phyloP scores from a whole-genome alignment of 805 yeast species.

The Yarrowia porcina region DNA sequence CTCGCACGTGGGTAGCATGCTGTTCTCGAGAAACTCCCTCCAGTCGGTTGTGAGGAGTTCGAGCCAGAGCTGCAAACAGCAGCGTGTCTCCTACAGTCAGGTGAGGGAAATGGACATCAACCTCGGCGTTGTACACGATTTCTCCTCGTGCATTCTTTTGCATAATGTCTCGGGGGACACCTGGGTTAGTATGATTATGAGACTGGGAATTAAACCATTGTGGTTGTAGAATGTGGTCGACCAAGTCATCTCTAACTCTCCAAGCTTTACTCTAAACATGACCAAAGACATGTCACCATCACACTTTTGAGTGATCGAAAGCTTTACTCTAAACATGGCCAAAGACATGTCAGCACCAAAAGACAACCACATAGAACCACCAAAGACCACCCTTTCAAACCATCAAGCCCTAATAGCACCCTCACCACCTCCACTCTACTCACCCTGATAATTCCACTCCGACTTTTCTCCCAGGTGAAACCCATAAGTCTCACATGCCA shows the following conservation, averaged over 20 bases:
- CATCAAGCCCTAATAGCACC: too few species aligned
- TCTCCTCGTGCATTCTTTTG: background rate
- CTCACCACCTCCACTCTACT: background rate
- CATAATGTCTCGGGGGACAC: conserved; percentile 1
- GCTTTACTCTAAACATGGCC: too few species aligned
- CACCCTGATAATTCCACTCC: conserved; percentile 44
- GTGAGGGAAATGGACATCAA: conserved; percentile 2
- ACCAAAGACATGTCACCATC: too few species aligned
- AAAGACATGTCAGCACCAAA: too few species aligned
- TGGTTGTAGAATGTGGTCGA: too few species aligned
- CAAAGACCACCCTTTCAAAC: too few species aligned
- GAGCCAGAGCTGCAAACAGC: background rate
- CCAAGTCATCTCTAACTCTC: too few species aligned
- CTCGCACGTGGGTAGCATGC: background rate
- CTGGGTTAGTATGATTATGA: background rate
- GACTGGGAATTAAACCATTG: too few species aligned
- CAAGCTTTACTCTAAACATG: too few species aligned
- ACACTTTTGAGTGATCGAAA: too few species aligned
- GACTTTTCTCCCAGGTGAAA: conserved; percentile 50
- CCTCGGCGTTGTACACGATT: conserved; percentile 5
- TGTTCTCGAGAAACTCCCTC: background rate
- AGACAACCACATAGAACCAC: too few species aligned
- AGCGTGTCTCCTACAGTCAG: background rate
- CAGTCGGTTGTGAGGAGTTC: background rate
- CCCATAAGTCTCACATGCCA: conserved; percentile 51